Evolutionary conservation across 805 yeast genomes (phyloP).

Genomic region (Grigorovia jiainica): DNA sequence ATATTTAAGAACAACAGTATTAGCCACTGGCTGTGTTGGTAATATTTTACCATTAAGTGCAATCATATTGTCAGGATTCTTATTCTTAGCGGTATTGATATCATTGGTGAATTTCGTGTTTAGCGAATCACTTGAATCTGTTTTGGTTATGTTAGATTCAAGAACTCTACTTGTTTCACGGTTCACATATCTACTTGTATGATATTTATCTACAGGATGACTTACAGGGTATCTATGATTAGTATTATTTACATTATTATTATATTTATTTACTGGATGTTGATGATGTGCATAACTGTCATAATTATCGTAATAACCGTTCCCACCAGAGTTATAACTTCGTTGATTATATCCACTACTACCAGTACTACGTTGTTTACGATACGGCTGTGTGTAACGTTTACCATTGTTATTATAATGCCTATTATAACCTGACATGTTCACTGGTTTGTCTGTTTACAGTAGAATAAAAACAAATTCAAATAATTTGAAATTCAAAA

Average conservation of each 20-base stretch:
- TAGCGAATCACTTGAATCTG: no score
- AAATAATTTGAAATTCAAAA: background rate
- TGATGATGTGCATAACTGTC: background rate
- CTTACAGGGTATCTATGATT: background rate
- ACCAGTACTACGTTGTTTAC: background rate
- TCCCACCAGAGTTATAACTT: background rate
- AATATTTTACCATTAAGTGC: no score
- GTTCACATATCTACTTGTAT: background rate
- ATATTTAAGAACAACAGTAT: conserved; percentile 14
- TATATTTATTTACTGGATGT: background rate
- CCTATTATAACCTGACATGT: conserved; percentile 9
- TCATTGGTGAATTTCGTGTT: background rate
- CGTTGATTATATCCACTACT: background rate
- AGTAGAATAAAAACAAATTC: background rate
- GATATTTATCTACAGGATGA: background rate
- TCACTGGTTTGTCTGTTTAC: background rate
- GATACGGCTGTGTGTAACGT: background rate
- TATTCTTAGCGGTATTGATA: background rate
- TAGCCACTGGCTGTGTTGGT: background rate
- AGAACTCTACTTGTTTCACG: no score
- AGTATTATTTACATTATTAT: background rate
- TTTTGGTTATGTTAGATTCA: no score
- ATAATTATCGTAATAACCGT: background rate
- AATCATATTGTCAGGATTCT: no score
- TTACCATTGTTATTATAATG: conserved; percentile 1